These are phyloP conservation scores for Arachnomyces sp. DNA, from an alignment of 2,329 filamentous ascomycete species.

Conservation along the genomic window DNA sequence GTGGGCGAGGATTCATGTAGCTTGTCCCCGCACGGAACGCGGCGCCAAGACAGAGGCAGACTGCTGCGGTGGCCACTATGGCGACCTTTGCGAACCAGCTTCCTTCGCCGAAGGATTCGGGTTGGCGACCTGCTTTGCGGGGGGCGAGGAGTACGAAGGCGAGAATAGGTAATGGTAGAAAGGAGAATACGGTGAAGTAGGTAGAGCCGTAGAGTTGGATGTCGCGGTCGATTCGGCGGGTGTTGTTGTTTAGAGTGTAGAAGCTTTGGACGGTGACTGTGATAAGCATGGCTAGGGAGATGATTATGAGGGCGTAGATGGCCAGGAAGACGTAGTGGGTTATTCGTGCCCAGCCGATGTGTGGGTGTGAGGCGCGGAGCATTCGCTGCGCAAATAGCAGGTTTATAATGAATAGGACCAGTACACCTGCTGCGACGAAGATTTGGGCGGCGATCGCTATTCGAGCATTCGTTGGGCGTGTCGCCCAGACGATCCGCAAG, in stretches of 20 bases:
- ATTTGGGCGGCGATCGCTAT: conserved; percentile 56
- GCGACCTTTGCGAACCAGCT: conserved; percentile 59
- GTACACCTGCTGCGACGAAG: conserved; percentile 64
- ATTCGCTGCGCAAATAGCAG: conserved; percentile 69
- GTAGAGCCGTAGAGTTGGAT: conserved; percentile 58
- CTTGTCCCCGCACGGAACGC: conserved; percentile 57
- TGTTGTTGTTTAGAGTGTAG: conserved; percentile 54
- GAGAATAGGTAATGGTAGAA: conserved; percentile 57
- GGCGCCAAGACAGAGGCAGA: conserved; percentile 61
- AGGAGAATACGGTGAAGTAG: conserved; percentile 58
- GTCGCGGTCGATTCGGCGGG: conserved; percentile 47
- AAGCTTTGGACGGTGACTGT: conserved; percentile 55
- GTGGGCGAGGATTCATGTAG: conserved; percentile 46
- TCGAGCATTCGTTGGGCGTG: conserved; percentile 32
- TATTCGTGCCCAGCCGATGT: conserved; percentile 58
- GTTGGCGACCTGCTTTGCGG: conserved; percentile 28
- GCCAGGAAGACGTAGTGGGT: conserved; percentile 48
- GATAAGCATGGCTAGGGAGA: conserved; percentile 60
- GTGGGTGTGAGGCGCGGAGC: conserved; percentile 63
- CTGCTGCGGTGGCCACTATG: conserved; percentile 53
- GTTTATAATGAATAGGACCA: conserved; percentile 72
- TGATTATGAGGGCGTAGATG: conserved; percentile 52
- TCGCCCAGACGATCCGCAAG: conserved; percentile 52
- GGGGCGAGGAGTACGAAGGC: conserved; percentile 42
- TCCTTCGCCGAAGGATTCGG: conserved; percentile 61